Evolutionary conservation across 2,329 filamentous ascomycete species (phyloP).

Genomic region (Colletotrichum noveboracense): DNA sequence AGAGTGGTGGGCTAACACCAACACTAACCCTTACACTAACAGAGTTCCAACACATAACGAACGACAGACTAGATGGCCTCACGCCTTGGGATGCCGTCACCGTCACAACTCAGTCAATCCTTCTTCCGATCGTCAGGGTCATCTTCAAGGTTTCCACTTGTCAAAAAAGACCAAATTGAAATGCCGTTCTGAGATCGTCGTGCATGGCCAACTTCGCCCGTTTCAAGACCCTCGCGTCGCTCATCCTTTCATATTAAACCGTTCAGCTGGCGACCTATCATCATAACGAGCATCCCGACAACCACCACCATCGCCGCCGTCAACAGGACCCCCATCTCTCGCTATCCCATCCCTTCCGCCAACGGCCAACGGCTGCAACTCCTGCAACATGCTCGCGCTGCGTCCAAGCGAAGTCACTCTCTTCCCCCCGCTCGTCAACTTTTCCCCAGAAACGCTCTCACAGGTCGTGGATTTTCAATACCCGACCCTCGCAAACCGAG

Average conservation of each 20-base stretch:
- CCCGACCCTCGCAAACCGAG: not conserved
- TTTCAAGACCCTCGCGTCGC: slow-evolving; percentile 14
- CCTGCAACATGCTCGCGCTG: not conserved
- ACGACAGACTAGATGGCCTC: not conserved
- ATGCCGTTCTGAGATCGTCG: slow-evolving; percentile 2
- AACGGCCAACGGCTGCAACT: not conserved
- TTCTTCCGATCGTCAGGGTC: slow-evolving; percentile 9
- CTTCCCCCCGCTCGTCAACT: not conserved
- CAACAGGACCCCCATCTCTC: not conserved
- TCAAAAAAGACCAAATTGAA: not conserved
- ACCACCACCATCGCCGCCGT: not conserved
- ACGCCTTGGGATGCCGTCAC: not conserved
- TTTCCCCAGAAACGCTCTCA: not conserved
- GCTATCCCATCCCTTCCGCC: not conserved
- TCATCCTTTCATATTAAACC: slow-evolving; percentile 8
- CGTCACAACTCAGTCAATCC: not conserved
- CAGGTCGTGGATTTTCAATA: not conserved
- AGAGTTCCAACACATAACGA: not conserved
- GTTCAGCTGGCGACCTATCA: not conserved
- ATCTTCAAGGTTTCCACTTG: not conserved
- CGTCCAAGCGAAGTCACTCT: not conserved
- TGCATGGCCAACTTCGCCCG: not conserved
- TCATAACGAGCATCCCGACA: not conserved
- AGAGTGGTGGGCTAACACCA: not conserved
- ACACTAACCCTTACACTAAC: not conserved